phyloP scores from a whole-genome alignment of 805 yeast genomes.

The Saccharomycopsis sp. region DNA sequence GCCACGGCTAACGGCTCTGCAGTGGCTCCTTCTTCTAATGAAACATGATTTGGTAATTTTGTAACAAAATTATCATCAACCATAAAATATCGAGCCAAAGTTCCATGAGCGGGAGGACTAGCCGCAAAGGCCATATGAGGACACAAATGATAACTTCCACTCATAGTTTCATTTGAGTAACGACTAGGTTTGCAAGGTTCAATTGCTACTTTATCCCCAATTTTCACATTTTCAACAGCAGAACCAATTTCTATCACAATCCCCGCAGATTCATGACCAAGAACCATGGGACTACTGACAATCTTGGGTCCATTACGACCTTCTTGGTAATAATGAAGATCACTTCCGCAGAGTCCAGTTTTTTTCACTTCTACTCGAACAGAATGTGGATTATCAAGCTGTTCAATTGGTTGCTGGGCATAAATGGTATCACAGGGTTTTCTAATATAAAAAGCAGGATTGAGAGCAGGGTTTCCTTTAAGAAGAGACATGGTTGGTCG shows the following conservation, averaged over 20 bases:
- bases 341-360: slow-evolving; percentile 86
- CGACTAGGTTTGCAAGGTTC: slow-evolving; percentile 87
- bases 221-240: slow-evolving; percentile 48
- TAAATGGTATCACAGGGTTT: slow-evolving; percentile 10
- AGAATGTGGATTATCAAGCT: slow-evolving; percentile 46
- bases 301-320: slow-evolving; percentile 74
- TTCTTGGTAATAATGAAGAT: slow-evolving; percentile 71
- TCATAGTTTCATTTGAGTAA: slow-evolving; percentile 60
- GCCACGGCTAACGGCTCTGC: slow-evolving; percentile 84
- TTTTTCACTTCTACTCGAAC: slow-evolving; percentile 69
- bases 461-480: slow-evolving; percentile 8
- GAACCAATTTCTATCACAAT: slow-evolving; percentile 63
- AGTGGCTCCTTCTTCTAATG: slow-evolving; percentile 78
- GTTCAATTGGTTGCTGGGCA: slow-evolving; percentile 45
- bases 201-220: slow-evolving; percentile 80
- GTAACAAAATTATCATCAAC: slow-evolving; percentile 77
- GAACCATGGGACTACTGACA: slow-evolving; percentile 67
- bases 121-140: slow-evolving; percentile 88
- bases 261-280: slow-evolving; percentile 86
- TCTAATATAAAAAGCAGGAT: slow-evolving; percentile 13
- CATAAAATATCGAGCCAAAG: slow-evolving; percentile 61
- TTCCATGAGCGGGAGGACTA: slow-evolving; percentile 79
- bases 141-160: slow-evolving; percentile 73
- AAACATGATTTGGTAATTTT: slow-evolving; percentile 67
- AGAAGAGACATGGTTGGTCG: slow-evolving; percentile 14